A percentile compares a stretch with the other conserved stretches of the same genome.
phyloP scores from a whole-genome alignment of 2,329 filamentous ascomycete genomes.

The Trichoderma harzianum region DNA sequence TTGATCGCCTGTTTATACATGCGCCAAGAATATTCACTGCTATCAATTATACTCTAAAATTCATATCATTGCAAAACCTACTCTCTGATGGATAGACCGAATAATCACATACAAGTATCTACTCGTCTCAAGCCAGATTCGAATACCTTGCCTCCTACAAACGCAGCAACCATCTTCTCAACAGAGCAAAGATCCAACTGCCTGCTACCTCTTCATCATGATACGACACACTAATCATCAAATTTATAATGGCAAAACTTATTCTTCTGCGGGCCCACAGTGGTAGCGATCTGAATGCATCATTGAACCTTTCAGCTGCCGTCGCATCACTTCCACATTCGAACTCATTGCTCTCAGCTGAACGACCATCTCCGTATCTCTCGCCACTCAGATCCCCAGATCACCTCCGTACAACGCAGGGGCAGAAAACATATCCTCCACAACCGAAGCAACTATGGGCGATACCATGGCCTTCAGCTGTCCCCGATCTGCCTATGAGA shows the following conservation, averaged over 20 bases:
- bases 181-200: background rate
- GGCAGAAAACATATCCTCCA: background rate
- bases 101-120: background rate
- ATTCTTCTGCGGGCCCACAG: background rate
- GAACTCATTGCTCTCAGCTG: background rate
- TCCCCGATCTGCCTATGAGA: background rate
- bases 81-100: background rate
- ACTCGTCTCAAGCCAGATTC: background rate
- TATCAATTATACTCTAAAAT: background rate
- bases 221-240: fast-evolving
- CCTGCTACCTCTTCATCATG: background rate
- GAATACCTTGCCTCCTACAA: background rate
- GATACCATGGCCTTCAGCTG: background rate
- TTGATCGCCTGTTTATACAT: background rate
- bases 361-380: background rate
- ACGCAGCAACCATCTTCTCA: background rate
- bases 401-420: background rate
- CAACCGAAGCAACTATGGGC: background rate
- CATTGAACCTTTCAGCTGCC: background rate
- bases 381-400: background rate
- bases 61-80: background rate
- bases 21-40: background rate
- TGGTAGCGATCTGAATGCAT: background rate
- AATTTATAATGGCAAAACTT: background rate
- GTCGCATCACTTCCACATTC: background rate